Base-by-base conservation (phyloP, 2,329 filamentous ascomycete genomes). In the Phaeosphaeriaceae sp. region DNA sequence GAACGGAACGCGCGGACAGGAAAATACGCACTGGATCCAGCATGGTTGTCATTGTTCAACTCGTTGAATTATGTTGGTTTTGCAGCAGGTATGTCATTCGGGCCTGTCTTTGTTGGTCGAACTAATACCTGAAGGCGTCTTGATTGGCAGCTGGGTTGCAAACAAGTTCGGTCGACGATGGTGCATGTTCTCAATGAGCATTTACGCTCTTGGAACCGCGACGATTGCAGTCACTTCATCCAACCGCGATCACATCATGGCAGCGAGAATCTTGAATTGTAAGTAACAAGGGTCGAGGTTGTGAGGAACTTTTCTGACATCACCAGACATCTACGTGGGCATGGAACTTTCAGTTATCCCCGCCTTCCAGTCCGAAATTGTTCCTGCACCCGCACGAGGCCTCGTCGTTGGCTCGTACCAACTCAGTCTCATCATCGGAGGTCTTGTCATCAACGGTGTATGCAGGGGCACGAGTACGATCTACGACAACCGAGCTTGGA, bases 41-140 rank as follows among this genome's bases (percentile, higher is more conserved):
- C 49, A 21, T 57, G 55, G 55, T 19, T 57, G 13, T 57, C 55
- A 6, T 25, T 57, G 6, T 57, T 57, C 50, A 57, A 56, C 15
- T 56, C 54, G 19, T 48, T 56, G 48, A 56, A 56, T 27, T 56
- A 56, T 31, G 48, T 56, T 36, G 54, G 54, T 0, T 56, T 56
- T 27, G 54, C 54, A 19, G 40, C 49, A 36, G 54, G 54, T 56
- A 48, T 33, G 48, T 36, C 11, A 36, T 13, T 15, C 11, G 31
- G 13, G 7, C 31, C 6, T 13, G 3, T 36, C n/a, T 36, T 15
- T 36, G 9, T 15, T 36, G n/a, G n/a, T n/a, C n/a, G n/a, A n/a
- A 36, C 31, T 36, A 13, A 36, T 13, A 61, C 84, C 90, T 41
- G 76, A 90, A 84, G 63, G 81, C 84, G 51, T 53, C 25, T 40